phyloP scores from a whole-genome alignment of 139 green algal species.

The Diplosphaera chodatii region DNA sequence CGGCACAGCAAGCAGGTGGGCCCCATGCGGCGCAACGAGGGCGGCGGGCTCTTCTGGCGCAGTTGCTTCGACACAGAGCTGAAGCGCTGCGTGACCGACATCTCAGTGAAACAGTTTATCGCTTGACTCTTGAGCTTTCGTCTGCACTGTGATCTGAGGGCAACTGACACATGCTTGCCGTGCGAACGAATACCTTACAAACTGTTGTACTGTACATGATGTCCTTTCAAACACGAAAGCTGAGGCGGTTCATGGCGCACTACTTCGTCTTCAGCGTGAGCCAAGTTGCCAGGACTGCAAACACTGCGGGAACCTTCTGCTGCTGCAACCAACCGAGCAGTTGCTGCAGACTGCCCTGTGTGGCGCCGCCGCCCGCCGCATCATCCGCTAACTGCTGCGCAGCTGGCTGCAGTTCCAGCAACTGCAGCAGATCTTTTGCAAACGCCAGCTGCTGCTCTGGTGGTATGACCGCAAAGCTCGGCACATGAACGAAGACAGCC shows the following conservation, averaged over 20 bases:
- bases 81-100: slow-evolving; percentile 7
- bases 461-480: background rate
- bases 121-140: background rate
- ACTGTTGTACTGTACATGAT: too few species aligned
- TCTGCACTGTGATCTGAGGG: too few species aligned
- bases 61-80: slow-evolving; percentile 1
- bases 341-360: too few species aligned
- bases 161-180: too few species aligned
- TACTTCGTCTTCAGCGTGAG: background rate
- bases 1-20: slow-evolving; percentile 5
- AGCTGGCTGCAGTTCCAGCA: background rate
- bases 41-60: slow-evolving; percentile 2
- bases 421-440: slow-evolving; percentile 5
- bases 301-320: background rate
- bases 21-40: background rate
- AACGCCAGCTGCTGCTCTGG: slow-evolving; percentile 5
- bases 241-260: too few species aligned
- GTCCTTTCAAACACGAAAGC: too few species aligned
- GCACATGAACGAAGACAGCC: slow-evolving; percentile 21
- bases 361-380: too few species aligned
- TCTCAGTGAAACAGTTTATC: slow-evolving; percentile 5
- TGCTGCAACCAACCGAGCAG: background rate
- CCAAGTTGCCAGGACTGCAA: background rate
- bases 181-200: too few species aligned
- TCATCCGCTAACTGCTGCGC: too few species aligned